These are phyloP conservation scores for Cytidiella melzeri DNA, from an alignment of 768 basidiomycete species.

Conservation along the genomic window DNA sequence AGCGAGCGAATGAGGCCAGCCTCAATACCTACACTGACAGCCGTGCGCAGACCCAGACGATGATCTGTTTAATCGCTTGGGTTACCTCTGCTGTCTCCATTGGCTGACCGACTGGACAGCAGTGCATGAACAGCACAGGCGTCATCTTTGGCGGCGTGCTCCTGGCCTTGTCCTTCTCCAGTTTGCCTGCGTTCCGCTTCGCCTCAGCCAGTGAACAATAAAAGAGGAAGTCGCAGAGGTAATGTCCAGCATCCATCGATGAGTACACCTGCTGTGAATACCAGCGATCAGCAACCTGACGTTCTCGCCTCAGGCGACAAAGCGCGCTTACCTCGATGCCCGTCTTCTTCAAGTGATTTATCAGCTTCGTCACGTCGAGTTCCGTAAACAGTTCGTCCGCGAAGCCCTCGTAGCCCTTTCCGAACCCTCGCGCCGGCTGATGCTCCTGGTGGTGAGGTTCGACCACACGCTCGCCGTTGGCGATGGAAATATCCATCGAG, in stretches of 20 bases:
- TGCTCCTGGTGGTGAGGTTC: slow-evolving; percentile 7
- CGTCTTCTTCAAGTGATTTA: slow-evolving; percentile 46
- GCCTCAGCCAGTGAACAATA: slow-evolving; percentile 72
- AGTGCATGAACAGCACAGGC: slow-evolving; percentile 64
- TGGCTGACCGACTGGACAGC: slow-evolving; percentile 62
- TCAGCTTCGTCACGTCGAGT: slow-evolving; percentile 51
- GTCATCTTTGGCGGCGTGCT: slow-evolving; percentile 22
- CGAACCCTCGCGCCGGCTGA: slow-evolving; percentile 24
- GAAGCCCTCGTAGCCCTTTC: slow-evolving; percentile 44
- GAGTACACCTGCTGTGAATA: slow-evolving; percentile 53
- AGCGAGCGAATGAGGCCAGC: not conserved
- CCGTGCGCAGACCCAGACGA: slow-evolving; percentile 48
- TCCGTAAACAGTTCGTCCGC: slow-evolving; percentile 54
- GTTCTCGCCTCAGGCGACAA: not conserved
- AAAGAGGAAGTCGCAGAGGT: slow-evolving; percentile 71
- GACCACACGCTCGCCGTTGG: not conserved
- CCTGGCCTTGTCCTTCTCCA: slow-evolving; percentile 23
- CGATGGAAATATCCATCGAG: not conserved
- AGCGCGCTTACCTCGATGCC: slow-evolving; percentile 40
- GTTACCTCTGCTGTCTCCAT: slow-evolving; percentile 61
- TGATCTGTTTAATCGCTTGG: slow-evolving; percentile 53
- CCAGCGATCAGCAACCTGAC: not conserved
- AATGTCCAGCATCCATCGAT: slow-evolving; percentile 73
- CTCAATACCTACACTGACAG: not conserved
- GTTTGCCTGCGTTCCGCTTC: slow-evolving; percentile 31